Evolutionary conservation across 441 rosid genomes (phyloP).

Genomic region (Bruguiera hainesii): DNA sequence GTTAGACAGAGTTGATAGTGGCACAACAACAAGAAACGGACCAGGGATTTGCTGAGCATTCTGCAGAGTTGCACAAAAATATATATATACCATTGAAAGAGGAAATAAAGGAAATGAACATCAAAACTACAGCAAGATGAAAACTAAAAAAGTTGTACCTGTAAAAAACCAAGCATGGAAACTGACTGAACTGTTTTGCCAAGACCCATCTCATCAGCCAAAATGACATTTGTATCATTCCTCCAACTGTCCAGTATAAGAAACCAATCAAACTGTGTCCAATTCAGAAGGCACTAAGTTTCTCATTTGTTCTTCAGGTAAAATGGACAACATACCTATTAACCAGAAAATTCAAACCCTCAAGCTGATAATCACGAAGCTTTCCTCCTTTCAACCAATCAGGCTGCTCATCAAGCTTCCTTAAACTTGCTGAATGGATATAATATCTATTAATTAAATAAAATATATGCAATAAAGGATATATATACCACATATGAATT

Average conservation of each 20-base stretch:
- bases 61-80: slow-evolving; percentile 41
- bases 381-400: slow-evolving; percentile 97
- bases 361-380: slow-evolving; percentile 99
- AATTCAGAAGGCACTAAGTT: background rate
- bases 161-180: slow-evolving; percentile 98
- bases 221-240: slow-evolving; percentile 98
- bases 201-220: slow-evolving; percentile 99
- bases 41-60: slow-evolving; percentile 96
- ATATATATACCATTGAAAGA: slow-evolving; percentile 4
- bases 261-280: slow-evolving; percentile 21
- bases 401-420: slow-evolving; percentile 99
- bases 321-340: slow-evolving; percentile 64
- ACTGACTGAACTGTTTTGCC: slow-evolving; percentile 99
- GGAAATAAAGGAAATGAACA: background rate
- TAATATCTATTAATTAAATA: background rate
- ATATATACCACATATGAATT: background rate
- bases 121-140: background rate
- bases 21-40: slow-evolving; percentile 98
- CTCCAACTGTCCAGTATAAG: slow-evolving; percentile 68
- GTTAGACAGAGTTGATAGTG: slow-evolving; percentile 93
- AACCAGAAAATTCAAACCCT: slow-evolving; percentile 97
- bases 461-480: background rate
- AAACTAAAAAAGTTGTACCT: slow-evolving; percentile 45
- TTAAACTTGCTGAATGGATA: slow-evolving; percentile 60
- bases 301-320: background rate